Evolutionary conservation across 805 yeast genomes (phyloP).

Genomic region (Saccharomycopsis lassenensis): DNA sequence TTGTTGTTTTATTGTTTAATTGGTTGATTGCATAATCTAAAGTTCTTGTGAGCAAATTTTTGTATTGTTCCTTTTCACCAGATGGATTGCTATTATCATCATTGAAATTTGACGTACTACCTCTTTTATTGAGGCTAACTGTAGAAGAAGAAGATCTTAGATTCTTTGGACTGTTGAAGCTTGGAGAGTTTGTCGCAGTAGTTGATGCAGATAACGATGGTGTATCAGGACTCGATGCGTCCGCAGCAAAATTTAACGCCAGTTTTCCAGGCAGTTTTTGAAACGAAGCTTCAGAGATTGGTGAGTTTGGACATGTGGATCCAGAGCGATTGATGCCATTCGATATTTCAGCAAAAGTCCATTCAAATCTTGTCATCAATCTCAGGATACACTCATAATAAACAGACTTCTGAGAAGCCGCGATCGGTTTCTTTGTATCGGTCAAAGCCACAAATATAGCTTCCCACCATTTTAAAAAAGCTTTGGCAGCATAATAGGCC

Average conservation of each 20-base stretch:
- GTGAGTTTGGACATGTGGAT: neutral
- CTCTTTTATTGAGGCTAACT: neutral
- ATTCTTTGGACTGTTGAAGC: too few species aligned
- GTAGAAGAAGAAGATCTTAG: too few species aligned
- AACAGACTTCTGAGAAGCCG: slow-evolving; percentile 39
- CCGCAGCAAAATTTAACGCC: neutral
- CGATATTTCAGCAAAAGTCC: too few species aligned
- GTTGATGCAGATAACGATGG: neutral
- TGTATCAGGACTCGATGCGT: neutral
- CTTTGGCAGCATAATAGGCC: slow-evolving; percentile 10
- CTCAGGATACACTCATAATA: slow-evolving; percentile 45
- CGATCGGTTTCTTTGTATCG: slow-evolving; percentile 26
- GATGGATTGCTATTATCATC: neutral
- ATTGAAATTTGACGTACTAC: neutral
- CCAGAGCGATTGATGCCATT: too few species aligned
- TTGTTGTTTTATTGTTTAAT: slow-evolving; percentile 32
- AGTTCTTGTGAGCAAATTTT: slow-evolving; percentile 31
- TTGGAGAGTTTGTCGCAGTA: neutral
- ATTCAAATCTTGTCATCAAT: slow-evolving; percentile 36
- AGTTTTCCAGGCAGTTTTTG: too few species aligned
- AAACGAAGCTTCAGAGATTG: neutral
- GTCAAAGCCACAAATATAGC: slow-evolving; percentile 27
- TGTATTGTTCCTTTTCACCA: slow-evolving; percentile 18
- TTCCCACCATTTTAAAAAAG: slow-evolving; percentile 43
- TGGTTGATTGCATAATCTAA: slow-evolving; percentile 37